Evolutionary conservation across 352 stramenopile genomes (phyloP), one percentile per base, ranked within the genome.

Genomic region (Phytophthora sp.): DNA sequence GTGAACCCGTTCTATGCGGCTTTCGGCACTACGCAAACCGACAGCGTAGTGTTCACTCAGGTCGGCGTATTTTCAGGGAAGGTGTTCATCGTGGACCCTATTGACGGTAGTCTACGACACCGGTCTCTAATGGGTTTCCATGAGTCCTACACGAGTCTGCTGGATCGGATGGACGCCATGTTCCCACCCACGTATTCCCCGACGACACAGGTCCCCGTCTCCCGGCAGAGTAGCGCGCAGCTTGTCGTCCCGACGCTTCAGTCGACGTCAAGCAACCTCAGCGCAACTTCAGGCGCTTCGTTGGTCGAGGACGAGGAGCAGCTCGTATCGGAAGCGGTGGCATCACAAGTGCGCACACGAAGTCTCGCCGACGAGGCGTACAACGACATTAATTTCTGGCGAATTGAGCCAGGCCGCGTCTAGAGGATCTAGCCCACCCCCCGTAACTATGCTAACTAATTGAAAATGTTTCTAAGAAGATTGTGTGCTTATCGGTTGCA

Each of bases 331-430:
- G 82, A 90, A 31, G 69, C 82, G 0, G 71, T 89, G 41, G 80
- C 75, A 2, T 83, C 70, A 0, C 76, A 82, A 45, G 76, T 77
- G 6, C 74, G 73, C 12, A 76, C 82, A 38, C 76, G 81, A 24
- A 87, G 68, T 45, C 72, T 92, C 65, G 73, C 69, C 9, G 87
- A 95, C 54, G 87, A 95, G 55, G 86, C 85, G 20, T 95, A 89
- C 74, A 95, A 95, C 62, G 87, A 95, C 56, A 67, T 92, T 26
- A 95, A 95, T 63, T 95, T 92, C 41, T 95, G 87, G 87, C 72
- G 82, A 39, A 88, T 95, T 45, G 67, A 81, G 21, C 86, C 86
- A 18, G 77, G 79, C 18, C 47, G 65, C 11, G 26, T 73, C 52
- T 73, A 75, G 44, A 26, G 26, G 3, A 53, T 55, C 21, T 46